Evolutionary conservation across 495 filamentous ascomycete genomes (phyloP).

Genomic region (Lasiosphaeria miniovina): DNA sequence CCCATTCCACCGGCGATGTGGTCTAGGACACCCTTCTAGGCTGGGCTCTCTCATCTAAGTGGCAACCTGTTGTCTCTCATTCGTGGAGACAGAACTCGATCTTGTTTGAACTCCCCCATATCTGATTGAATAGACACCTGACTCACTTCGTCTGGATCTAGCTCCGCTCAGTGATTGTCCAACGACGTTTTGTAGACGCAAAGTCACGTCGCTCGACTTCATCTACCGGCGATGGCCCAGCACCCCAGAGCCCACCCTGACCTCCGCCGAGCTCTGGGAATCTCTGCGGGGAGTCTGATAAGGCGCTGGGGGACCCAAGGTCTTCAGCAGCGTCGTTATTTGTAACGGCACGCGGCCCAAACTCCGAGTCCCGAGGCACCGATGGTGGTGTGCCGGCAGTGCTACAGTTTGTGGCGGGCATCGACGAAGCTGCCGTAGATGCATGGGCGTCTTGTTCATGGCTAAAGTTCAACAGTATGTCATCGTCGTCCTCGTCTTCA

Average conservation of each 20-base stretch:
- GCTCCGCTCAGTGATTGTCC: constrained; percentile 43
- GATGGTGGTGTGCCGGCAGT: not conserved
- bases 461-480: constrained; percentile 47
- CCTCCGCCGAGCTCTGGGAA: constrained; percentile 17
- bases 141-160: constrained; percentile 1
- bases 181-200: constrained; percentile 40
- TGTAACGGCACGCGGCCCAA: not conserved
- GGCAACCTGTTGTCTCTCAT: not conserved
- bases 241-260: constrained; percentile 38
- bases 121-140: not conserved
- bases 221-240: constrained; percentile 29
- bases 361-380: not conserved
- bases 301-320: not conserved
- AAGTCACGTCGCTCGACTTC: constrained; percentile 40
- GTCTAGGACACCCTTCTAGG: too few species aligned
- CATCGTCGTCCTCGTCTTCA: constrained; percentile 40
- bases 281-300: not conserved
- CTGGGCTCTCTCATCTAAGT: not conserved
- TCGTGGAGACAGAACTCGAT: too few species aligned
- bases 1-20: too few species aligned
- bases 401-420: not conserved
- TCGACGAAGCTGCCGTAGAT: not conserved
- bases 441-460: constrained; percentile 20
- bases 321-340: not conserved
- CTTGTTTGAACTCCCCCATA: too few species aligned